Base-by-base conservation (phyloP, 202 grass and related monocot genomes). In the Panicum virgatum region DNA sequence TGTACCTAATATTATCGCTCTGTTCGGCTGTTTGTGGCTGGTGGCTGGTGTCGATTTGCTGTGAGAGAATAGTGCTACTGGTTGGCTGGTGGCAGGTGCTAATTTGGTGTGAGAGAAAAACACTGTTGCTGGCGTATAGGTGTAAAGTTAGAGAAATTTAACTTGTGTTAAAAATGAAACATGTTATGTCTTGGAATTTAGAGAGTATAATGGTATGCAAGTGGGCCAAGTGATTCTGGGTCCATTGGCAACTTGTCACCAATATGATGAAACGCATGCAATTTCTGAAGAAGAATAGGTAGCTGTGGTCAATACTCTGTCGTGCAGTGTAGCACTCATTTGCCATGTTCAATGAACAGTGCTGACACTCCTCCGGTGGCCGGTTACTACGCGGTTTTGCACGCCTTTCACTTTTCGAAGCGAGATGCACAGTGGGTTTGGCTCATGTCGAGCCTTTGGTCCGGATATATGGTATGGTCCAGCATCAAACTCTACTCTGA, bases 221-320 rank as follows among this genome's bases (percentile, higher is more conserved):
- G 32, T 34, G 32, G 11, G 42, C 10, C 15, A 47, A 13, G 14
- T 14, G 14, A 47, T 47, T 44, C 42, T 0, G 2, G 42, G 63
- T 66, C 19, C 20, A 13, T 48, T 50, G 23, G 34, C 44, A 32
- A 2, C 6, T 51, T 72, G 69, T 13, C 27, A 58, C 72, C 72
- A 59, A 75, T 54, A 75, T 54, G 18, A 73, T 54, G 70, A 36
- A 53, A 73, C 53, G 70, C 70, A 73, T 73, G 70, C 70, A 73
- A 3, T 54, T 53, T 37, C 19, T 38, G 26, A 13, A 36, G 47
- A 34, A 34, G 32, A 29, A 30, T 34, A 16, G 32, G 11, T 37
- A 36, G 19, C 10, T 67, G 37, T 19, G 61, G 12, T 13, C 30
- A 30, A 11, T 32, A 8, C 16, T 50, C 68, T 50, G 30, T 4